A percentile compares a stretch with the other conserved stretches of the same genome.
These are phyloP conservation scores for Gyrodon lividus DNA, from an alignment of 768 basidiomycete genomes.

Conservation along the genomic window DNA sequence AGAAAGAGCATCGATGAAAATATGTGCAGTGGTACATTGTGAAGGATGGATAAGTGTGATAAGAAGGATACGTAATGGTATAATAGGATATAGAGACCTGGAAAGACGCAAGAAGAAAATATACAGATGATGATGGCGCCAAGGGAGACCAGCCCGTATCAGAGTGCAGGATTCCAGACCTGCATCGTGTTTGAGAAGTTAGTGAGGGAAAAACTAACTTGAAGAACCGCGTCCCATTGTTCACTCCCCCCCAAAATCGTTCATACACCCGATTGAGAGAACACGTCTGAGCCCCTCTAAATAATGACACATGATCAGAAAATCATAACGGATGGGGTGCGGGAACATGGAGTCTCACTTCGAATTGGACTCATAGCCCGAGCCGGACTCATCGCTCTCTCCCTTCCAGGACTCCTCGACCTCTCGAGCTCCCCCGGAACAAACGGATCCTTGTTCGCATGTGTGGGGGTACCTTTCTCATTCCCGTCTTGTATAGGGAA, in stretches of 20 bases:
- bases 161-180: conserved; percentile 2
- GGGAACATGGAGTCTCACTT: conserved; percentile 10
- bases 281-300: conserved; percentile 31
- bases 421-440: conserved; percentile 1
- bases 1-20: too few relatives aligned
- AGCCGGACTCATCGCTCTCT: conserved; percentile 29
- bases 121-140: too few relatives aligned
- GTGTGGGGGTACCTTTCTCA: neutral
- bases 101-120: too few relatives aligned
- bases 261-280: conserved; percentile 19
- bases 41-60: too few relatives aligned
- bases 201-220: too few relatives aligned
- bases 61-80: too few relatives aligned
- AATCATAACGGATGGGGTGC: neutral
- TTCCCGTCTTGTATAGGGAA: neutral
- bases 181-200: neutral
- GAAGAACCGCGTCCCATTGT: neutral
- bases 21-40: too few relatives aligned
- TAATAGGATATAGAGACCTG: too few relatives aligned
- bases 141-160: too few relatives aligned
- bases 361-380: conserved; percentile 29
- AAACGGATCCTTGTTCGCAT: neutral
- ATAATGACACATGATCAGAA: conserved; percentile 6
- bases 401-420: conserved; percentile 10
- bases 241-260: conserved; percentile 11